Conservation (phyloP, 2,329 filamentous ascomycete species). For the Phialophora tarda region DNA sequence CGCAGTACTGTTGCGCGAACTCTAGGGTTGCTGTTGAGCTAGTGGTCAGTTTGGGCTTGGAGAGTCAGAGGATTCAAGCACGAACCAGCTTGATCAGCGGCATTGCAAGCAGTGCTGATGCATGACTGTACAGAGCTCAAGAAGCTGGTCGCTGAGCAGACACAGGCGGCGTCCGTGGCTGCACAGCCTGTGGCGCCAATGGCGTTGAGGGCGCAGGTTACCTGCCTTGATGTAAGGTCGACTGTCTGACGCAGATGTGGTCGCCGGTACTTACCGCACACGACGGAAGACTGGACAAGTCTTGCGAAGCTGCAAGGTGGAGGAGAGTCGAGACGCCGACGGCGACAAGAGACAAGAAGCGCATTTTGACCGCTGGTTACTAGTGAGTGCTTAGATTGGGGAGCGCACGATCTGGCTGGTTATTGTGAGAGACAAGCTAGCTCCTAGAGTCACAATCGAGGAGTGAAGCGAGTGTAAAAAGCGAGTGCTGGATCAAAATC, state of each 20-base stretch:
- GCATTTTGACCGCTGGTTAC: constrained; percentile 24
- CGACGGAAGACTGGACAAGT: constrained; percentile 23
- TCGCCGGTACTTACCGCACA: constrained; percentile 28
- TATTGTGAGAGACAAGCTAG: not conserved
- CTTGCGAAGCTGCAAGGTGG: constrained; percentile 28
- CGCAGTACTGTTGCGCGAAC: constrained; percentile 30
- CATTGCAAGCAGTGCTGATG: constrained; percentile 28
- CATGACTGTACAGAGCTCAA: constrained; percentile 28
- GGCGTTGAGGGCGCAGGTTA: constrained; percentile 25
- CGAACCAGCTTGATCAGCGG: constrained; percentile 31
- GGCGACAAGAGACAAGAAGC: constrained; percentile 21
- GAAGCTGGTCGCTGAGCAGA: constrained; percentile 30
- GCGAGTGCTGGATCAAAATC: constrained; percentile 2
- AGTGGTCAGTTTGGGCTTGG: not conserved
- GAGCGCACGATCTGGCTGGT: not conserved
- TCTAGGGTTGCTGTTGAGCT: constrained; percentile 28
- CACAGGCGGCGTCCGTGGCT: constrained; percentile 27
- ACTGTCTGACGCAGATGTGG: not conserved
- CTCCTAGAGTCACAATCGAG: not conserved
- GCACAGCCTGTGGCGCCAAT: constrained; percentile 32
- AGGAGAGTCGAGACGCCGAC: constrained; percentile 26
- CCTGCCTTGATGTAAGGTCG: constrained; percentile 14
- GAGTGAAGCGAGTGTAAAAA: constrained; percentile 9
- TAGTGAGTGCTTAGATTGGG: not conserved
- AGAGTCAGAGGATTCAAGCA: not conserved